Base-by-base conservation (phyloP, 2,329 filamentous ascomycete genomes). In the Phyllosticta ampelicida region DNA sequence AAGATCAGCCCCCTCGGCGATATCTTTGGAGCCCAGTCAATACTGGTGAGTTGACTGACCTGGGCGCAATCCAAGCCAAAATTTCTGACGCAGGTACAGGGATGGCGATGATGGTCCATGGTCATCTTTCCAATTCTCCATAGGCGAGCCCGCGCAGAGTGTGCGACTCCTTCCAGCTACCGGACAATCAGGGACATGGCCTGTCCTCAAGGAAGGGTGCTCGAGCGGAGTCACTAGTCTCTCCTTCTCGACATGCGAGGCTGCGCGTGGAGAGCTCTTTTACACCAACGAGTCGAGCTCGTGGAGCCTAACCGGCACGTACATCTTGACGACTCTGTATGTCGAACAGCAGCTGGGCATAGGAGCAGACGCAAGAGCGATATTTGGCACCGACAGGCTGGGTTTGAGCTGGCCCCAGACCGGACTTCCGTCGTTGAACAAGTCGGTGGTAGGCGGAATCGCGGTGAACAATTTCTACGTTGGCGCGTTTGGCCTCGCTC, bases 381-480 rank as follows among this genome's bases (percentile, higher is more conserved):
- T 65, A 1, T 75, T 69, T 56, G 73, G 73, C 8, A 68, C 63
- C 53, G 72, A 74, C 51, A 69, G 64, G 10, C 58, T 74, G 28
- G 62, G 61, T 5, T 61, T 73, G 28, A 66, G 68, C 16, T 69
- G 68, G 64, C 56, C 57, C 4, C 64, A 63, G 3, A 63, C 64
- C 30, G 64, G 62, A 6, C 9, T 64, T 23, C 63, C 66, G 9
- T 62, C 62, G 11, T 51, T 73, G 29, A 59, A 66, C 9, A 64
- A 69, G 55, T 69, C 73, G 61, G 65, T 73, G 26, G 63, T 76
- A 2, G 73, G 68, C 16, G 68, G 68, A 2, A 68, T 74, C 20
- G 65, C 65, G 1, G 65, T 67, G 2, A 64, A 67, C 30, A 62
- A 67, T 55, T 74, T 72, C 62, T 74, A 66, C 57, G 59, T 75